A percentile compares a stretch with the other conserved stretches of the same genome.
These are phyloP conservation scores for Fusarium tricinctum DNA, from an alignment of 2,329 filamentous ascomycete genomes.

Conservation along the genomic window DNA sequence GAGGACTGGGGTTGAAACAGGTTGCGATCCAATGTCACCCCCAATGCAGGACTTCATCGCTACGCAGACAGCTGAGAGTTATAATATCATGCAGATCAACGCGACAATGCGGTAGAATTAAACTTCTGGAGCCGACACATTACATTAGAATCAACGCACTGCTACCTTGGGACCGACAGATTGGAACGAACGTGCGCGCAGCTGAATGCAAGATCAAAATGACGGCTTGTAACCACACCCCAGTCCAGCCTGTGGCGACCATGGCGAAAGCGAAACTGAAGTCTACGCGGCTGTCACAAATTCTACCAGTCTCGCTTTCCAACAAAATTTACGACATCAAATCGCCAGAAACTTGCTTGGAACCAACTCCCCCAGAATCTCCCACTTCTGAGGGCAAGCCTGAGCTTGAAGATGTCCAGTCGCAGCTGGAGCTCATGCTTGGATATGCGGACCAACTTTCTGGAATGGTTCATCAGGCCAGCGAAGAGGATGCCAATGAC, in stretches of 20 bases:
- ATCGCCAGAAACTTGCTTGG: not conserved
- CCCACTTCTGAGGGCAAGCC: not conserved
- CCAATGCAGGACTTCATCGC: not conserved
- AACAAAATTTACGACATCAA: conserved; percentile 6
- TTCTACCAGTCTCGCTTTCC: not conserved
- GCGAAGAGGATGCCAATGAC: not conserved
- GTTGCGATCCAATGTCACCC: not conserved
- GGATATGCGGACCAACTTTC: conserved; percentile 10
- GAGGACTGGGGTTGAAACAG: not conserved
- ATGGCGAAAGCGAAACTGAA: not conserved
- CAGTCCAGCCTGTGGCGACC: not conserved
- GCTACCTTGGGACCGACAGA: not conserved
- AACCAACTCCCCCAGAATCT: conserved; percentile 15
- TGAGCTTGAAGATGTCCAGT: conserved; percentile 1
- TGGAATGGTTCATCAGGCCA: not conserved
- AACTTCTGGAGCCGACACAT: not conserved
- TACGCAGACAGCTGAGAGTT: not conserved
- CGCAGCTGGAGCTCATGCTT: conserved; percentile 10
- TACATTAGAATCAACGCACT: not conserved
- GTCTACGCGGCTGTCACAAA: not conserved
- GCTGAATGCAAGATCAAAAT: not conserved
- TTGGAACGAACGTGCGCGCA: not conserved
- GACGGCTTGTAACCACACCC: conserved; percentile 9
- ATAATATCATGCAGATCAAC: not conserved
- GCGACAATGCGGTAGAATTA: not conserved